These are phyloP conservation scores for Penicillium sp. DNA, from an alignment of 2,329 filamentous ascomycete species.

Conservation along the genomic window DNA sequence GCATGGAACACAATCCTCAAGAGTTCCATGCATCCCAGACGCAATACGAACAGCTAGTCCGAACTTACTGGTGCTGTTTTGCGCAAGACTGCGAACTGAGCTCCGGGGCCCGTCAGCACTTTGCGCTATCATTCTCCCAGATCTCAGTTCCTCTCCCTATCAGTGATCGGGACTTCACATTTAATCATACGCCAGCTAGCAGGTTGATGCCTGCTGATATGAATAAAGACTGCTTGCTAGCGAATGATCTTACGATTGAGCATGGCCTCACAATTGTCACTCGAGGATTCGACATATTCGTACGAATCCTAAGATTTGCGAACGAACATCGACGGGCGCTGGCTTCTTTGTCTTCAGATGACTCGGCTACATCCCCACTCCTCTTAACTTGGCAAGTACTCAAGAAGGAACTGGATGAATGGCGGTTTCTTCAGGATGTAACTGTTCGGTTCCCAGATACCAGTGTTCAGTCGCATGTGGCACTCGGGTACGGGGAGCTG, in stretches of 20 bases:
- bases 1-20: constrained; percentile 37
- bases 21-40: constrained; percentile 34
- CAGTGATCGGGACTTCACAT: constrained; percentile 37
- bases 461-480: constrained; percentile 35
- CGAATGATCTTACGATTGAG: constrained; percentile 31
- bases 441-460: constrained; percentile 37
- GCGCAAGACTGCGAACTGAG: constrained; percentile 40
- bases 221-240: constrained; percentile 20
- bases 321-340: constrained; percentile 36
- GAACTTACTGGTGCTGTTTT: constrained; percentile 41
- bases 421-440: constrained; percentile 34
- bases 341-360: constrained; percentile 17
- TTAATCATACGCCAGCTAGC: constrained; percentile 23
- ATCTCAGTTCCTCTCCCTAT: constrained; percentile 39
- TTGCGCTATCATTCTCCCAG: constrained; percentile 37
- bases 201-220: constrained; percentile 33
- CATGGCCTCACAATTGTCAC: constrained; percentile 36
- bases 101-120: constrained; percentile 38
- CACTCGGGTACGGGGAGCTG: constrained; percentile 36
- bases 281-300: constrained; percentile 39
- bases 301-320: constrained; percentile 37
- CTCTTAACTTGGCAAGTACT: constrained; percentile 29
- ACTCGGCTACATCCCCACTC: constrained; percentile 16
- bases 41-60: constrained; percentile 39
- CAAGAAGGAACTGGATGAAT: constrained; percentile 36